Percentiles rank a stretch among this genome's conserved stretches.
These are phyloP conservation scores for Penicillium goetzii DNA, from an alignment of 495 filamentous ascomycete genomes.

Conservation along the genomic window DNA sequence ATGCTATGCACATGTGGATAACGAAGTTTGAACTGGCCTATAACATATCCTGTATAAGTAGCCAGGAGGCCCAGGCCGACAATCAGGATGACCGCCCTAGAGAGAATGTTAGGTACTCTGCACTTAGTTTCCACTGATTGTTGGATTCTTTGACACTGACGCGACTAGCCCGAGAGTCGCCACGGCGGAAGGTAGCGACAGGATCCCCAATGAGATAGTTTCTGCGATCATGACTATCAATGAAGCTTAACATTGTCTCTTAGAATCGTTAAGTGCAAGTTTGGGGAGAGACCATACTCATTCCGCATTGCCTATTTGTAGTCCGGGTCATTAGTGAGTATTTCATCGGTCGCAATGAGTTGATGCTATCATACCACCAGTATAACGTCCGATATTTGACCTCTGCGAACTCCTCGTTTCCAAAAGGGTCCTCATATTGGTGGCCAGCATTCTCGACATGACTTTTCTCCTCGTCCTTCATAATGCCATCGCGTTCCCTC, in stretches of 20 bases:
- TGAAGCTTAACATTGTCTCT: background rate
- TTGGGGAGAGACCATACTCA: slow-evolving; percentile 22
- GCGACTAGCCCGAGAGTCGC: slow-evolving; percentile 51
- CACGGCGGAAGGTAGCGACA: slow-evolving; percentile 61
- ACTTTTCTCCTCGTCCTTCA: background rate
- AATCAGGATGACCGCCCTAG: slow-evolving; percentile 23
- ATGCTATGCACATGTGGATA: slow-evolving; percentile 61
- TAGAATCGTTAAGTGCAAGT: background rate
- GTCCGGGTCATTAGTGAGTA: background rate
- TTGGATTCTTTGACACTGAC: background rate
- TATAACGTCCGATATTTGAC: slow-evolving; percentile 39
- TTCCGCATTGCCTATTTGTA: slow-evolving; percentile 29
- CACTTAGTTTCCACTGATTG: background rate
- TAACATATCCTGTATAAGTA: slow-evolving; percentile 43
- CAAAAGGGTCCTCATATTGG: slow-evolving; percentile 28
- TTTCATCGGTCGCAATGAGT: background rate
- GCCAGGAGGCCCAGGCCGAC: slow-evolving; percentile 62
- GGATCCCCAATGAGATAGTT: slow-evolving; percentile 64
- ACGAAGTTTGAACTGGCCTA: slow-evolving; percentile 33
- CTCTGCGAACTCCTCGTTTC: slow-evolving; percentile 32
- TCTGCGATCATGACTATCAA: slow-evolving; percentile 61
- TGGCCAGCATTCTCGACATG: background rate
- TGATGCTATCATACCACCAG: slow-evolving; percentile 36
- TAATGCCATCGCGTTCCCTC: background rate
- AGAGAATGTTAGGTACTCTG: background rate